Base-by-base conservation (phyloP, 169 alveolate genomes). In the Cryptosporidium ubiquitum region DNA sequence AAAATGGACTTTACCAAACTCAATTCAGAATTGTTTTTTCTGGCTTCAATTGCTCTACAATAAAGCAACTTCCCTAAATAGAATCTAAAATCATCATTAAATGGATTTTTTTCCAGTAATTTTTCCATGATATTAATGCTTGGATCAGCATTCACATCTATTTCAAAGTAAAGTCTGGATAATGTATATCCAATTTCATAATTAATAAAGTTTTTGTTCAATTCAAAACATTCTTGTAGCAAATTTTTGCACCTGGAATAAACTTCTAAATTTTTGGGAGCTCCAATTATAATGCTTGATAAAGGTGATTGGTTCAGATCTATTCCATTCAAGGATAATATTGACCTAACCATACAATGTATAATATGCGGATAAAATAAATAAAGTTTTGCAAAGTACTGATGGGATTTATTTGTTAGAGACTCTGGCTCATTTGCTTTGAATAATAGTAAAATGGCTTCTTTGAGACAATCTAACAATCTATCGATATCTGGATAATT, bases 121-220 rank as follows among this genome's bases (percentile, higher is more conserved):
- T 31, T 79, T 29, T 79, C 89, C 73, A 79, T 61, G 20, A 61
- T 61, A 23, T 29, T 23, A n/a, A 79, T 58, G 12, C 89, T 79
- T 18, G 20, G 40, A 20, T 40, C 89, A 29, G 42, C 44, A 39
- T 79, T 6, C 20, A 14, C 61, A 42, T 79, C 89, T 10, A 79
- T 47, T 42, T 79, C 89, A 37, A 61, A 61, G 61, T 40, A 61
- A 29, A 79, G 61, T 61, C 89, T 79, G 20, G 66, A 61, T 14
- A 79, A 49, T 79, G 68, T 6, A 64, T 79, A 79, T 1, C 29
- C 61, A n/a, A 61, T 60, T 66, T 79, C 89, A 61, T 7, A 61
- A 26, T 61, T 79, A 9, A 37, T 14, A 23, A 47, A 40, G 5
- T 20, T 66, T 40, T 42, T 31, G 39, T 23, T 55, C 9, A 29